These are phyloP conservation scores for Angomonas deanei DNA, from an alignment of 208 protist genomes.

Conservation along the genomic window DNA sequence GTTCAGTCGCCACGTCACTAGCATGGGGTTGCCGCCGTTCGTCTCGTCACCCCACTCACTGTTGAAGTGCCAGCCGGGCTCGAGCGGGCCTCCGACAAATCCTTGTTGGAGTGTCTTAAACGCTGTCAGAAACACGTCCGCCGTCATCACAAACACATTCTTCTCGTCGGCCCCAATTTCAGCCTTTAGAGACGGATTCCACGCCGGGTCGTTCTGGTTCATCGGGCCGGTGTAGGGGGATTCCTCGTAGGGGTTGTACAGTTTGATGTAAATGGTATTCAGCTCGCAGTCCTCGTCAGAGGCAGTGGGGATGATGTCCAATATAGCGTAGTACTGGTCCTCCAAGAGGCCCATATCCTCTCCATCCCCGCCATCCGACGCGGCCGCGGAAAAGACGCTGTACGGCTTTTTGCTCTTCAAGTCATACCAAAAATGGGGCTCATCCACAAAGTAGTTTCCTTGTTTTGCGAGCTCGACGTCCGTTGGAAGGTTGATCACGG, in stretches of 20 bases:
- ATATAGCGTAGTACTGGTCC: constrained; percentile 41
- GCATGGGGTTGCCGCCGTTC: constrained; percentile 62
- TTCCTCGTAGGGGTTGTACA: constrained; percentile 50
- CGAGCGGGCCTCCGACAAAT: constrained; percentile 25
- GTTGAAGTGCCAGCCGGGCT: constrained; percentile 54
- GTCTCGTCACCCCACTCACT: constrained; percentile 63
- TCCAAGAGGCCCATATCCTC: constrained; percentile 29
- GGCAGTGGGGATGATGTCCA: constrained; percentile 26
- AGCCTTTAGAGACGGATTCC: constrained; percentile 26
- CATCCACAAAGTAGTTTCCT: constrained; percentile 33
- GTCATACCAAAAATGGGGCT: constrained; percentile 34
- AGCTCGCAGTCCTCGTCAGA: constrained; percentile 16
- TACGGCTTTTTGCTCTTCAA: constrained; percentile 16
- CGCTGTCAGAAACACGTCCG: constrained; percentile 22
- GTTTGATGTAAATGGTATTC: constrained; percentile 25
- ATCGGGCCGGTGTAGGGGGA: constrained; percentile 36
- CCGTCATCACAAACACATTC: constrained; percentile 30
- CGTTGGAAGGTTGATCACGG: constrained; percentile 35
- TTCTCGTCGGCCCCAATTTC: constrained; percentile 23
- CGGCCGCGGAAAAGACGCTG: constrained; percentile 27
- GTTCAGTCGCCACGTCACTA: constrained; percentile 66
- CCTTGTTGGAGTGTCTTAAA: constrained; percentile 40
- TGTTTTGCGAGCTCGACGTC: constrained; percentile 26
- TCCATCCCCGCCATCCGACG: constrained; percentile 9
- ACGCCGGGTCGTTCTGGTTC: constrained; percentile 31